Percentiles rank a stretch among this genome's conserved stretches.
Evolutionary conservation across 2,329 filamentous ascomycete species (phyloP).

Genomic region (Microcyclospora tardicrescens): DNA sequence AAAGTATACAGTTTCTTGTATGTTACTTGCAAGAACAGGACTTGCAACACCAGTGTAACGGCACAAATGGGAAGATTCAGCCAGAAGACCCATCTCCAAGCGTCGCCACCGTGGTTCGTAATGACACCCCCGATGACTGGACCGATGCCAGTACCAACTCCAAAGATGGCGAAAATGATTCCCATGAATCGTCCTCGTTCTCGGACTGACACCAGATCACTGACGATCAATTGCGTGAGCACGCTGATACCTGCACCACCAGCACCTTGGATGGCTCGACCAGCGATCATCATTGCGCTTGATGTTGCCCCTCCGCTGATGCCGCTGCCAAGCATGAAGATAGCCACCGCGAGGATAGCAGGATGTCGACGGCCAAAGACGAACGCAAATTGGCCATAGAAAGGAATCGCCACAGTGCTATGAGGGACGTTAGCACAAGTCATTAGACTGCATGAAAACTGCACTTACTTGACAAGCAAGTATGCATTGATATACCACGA

Average conservation of each 20-base stretch:
- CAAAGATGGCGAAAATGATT: conserved; percentile 42
- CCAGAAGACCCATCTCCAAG: conserved; percentile 43
- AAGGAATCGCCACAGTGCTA: conserved; percentile 51
- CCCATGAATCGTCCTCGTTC: conserved; percentile 35
- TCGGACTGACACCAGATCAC: conserved; percentile 40
- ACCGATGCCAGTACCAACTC: conserved; percentile 39
- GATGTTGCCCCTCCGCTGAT: conserved; percentile 46
- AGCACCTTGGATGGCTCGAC: conserved; percentile 46
- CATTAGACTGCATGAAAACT: conserved; percentile 52
- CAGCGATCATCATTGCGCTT: conserved; percentile 50
- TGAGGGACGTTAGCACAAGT: conserved; percentile 59
- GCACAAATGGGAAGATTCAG: conserved; percentile 43
- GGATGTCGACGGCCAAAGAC: conserved; percentile 47
- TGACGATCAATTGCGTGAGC: conserved; percentile 37
- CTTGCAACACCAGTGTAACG: conserved; percentile 35
- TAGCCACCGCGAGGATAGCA: conserved; percentile 44
- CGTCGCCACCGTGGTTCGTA: conserved; percentile 36
- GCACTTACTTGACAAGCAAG: no score
- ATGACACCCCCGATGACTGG: conserved; percentile 42
- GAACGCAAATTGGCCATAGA: conserved; percentile 52
- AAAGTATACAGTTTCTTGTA: neutral
- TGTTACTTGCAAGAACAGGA: conserved; percentile 37
- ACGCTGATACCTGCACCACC: conserved; percentile 35
- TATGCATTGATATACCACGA: no score
- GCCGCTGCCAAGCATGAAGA: conserved; percentile 51